Percentiles rank a stretch among this genome's conserved stretches.
Conservation (phyloP, 2,329 filamentous ascomycete genomes). For the Cercospora sesami region DNA sequence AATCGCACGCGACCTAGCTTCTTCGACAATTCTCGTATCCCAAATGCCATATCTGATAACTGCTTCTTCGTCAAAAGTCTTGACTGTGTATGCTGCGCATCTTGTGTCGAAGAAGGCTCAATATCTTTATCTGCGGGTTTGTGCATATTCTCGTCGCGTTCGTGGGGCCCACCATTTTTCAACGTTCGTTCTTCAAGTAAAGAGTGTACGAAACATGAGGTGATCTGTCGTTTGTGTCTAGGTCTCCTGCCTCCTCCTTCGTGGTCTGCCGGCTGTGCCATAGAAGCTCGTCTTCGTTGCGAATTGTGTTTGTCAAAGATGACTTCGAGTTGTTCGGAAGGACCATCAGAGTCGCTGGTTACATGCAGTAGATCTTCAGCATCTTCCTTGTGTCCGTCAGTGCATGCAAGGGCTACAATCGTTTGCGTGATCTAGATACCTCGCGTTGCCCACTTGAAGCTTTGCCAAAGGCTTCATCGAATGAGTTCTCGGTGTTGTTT, state of each 20-base stretch:
- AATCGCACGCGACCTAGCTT: constrained; percentile 80
- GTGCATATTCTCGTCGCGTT: not conserved
- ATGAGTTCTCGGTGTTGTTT: constrained; percentile 2
- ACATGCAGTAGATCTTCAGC: constrained; percentile 14
- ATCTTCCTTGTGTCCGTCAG: constrained; percentile 19
- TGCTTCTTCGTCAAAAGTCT: constrained; percentile 93
- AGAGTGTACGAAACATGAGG: constrained; percentile 63
- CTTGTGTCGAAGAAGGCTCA: constrained; percentile 31
- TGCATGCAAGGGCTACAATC: constrained; percentile 3
- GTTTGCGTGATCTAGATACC: constrained; percentile 6
- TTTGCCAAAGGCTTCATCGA: constrained; percentile 9
- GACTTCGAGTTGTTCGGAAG: constrained; percentile 49
- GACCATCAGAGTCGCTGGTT: constrained; percentile 35
- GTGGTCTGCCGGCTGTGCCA: constrained; percentile 33
- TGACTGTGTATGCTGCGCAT: constrained; percentile 53
- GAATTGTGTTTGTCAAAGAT: constrained; percentile 55
- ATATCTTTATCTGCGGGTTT: constrained; percentile 48
- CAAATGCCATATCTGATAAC: constrained; percentile 94
- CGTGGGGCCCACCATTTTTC: constrained; percentile 35
- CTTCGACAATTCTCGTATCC: constrained; percentile 85
- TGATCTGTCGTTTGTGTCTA: constrained; percentile 44
- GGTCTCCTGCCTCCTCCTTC: constrained; percentile 35
- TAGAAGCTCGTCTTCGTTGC: constrained; percentile 61
- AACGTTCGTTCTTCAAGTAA: constrained; percentile 52
- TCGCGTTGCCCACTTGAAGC: constrained; percentile 16